Conservation (phyloP, 345 rosid species). For the Eucalyptus pauciflora region DNA sequence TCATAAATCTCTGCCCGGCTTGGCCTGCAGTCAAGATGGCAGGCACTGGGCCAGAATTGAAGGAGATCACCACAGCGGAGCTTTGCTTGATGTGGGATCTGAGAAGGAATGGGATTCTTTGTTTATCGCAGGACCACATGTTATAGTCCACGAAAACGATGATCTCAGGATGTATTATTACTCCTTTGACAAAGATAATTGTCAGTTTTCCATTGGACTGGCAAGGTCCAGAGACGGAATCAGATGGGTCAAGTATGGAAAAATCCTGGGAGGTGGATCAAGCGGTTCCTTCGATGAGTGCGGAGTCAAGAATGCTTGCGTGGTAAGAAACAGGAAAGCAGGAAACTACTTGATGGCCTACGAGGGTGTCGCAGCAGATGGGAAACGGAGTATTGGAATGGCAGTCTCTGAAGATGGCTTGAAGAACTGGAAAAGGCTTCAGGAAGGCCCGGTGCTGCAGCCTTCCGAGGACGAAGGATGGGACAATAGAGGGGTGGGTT, state of each 20-base stretch:
- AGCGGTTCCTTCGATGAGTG: conserved; percentile 36
- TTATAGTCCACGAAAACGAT: conserved; percentile 47
- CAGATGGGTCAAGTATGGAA: conserved; percentile 65
- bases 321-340: conserved; percentile 42
- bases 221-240: conserved; percentile 87
- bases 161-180: conserved; percentile 83
- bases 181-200: conserved; percentile 44
- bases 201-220: conserved; percentile 46
- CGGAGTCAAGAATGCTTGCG: conserved; percentile 46
- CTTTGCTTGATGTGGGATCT: conserved; percentile 66
- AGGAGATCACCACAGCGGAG: conserved; percentile 81
- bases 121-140: conserved; percentile 62
- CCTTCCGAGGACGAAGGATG: conserved; percentile 33
- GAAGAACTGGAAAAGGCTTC: conserved; percentile 42
- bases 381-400: conserved; percentile 43
- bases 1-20: conserved; percentile 51
- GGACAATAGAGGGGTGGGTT: conserved; percentile 60
- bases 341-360: conserved; percentile 65
- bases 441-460: conserved; percentile 26
- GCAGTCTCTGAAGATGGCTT: conserved; percentile 56
- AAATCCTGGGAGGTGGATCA: conserved; percentile 46
- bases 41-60: conserved; percentile 90
- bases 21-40: conserved; percentile 84
- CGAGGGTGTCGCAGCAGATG: conserved; percentile 44
- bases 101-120: conserved; percentile 74